These are phyloP conservation scores for Verticillium longisporum DNA, from an alignment of 2,329 filamentous ascomycete species.

Conservation along the genomic window DNA sequence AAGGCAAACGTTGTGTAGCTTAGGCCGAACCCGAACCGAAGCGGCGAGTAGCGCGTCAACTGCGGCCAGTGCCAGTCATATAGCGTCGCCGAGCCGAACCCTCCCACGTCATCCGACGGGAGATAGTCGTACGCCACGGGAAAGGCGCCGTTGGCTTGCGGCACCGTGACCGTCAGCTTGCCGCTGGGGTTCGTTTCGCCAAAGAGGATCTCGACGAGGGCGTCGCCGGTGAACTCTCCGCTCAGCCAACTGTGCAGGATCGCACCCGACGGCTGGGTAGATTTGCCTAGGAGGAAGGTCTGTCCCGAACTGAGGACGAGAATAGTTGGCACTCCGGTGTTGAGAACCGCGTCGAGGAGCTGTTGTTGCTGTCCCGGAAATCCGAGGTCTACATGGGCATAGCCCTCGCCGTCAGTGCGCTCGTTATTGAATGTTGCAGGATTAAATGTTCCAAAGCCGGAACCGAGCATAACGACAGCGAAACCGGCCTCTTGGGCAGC, in stretches of 20 bases:
- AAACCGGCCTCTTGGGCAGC: slow-evolving; percentile 19
- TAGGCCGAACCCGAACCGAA: slow-evolving; percentile 58
- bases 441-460: slow-evolving; percentile 17
- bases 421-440: slow-evolving; percentile 15
- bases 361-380: slow-evolving; percentile 24
- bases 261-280: slow-evolving; percentile 35
- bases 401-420: slow-evolving; percentile 27
- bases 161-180: slow-evolving; percentile 36
- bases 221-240: slow-evolving; percentile 58
- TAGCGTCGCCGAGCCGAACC: slow-evolving; percentile 49
- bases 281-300: slow-evolving; percentile 20
- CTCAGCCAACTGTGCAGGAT: slow-evolving; percentile 58
- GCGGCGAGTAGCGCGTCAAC: slow-evolving; percentile 33
- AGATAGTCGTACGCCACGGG: slow-evolving; percentile 65
- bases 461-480: slow-evolving; percentile 22
- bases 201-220: slow-evolving; percentile 55
- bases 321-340: slow-evolving; percentile 21
- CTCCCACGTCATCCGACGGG: slow-evolving; percentile 49
- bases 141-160: slow-evolving; percentile 31
- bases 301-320: slow-evolving; percentile 22
- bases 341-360: slow-evolving; percentile 23
- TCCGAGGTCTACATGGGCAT: slow-evolving; percentile 21
- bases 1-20: slow-evolving; percentile 54
- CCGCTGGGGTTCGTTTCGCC: slow-evolving; percentile 50
- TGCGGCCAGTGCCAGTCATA: slow-evolving; percentile 39